Evolutionary conservation across 352 stramenopile genomes (phyloP).

Genomic region (Globisporangium paroecandrum): DNA sequence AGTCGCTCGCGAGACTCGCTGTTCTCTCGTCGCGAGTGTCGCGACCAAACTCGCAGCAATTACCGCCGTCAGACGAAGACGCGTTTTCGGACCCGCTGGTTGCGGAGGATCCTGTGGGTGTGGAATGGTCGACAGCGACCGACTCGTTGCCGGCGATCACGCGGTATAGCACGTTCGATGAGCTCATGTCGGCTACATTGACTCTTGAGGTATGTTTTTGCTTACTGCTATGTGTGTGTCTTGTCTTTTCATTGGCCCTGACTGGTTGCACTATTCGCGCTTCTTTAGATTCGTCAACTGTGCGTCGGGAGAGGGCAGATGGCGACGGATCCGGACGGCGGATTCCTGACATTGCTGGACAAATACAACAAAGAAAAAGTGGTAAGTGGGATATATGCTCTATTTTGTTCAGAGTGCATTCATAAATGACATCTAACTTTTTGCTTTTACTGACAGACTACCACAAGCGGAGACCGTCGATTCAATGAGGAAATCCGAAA

Average conservation of each 20-base stretch:
- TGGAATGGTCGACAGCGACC: conserved; percentile 60
- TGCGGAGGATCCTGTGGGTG: conserved; percentile 72
- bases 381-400: conserved; percentile 20
- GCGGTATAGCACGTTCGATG: conserved; percentile 87
- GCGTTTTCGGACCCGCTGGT: conserved; percentile 44
- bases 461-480: conserved; percentile 38
- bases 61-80: conserved; percentile 49
- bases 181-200: conserved; percentile 86
- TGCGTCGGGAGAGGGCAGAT: conserved; percentile 81
- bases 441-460: conserved; percentile 19
- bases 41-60: conserved; percentile 55
- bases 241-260: not conserved
- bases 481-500: conserved; percentile 85
- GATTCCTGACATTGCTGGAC: conserved; percentile 77
- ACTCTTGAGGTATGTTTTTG: conserved; percentile 65
- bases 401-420: not conserved
- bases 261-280: conserved; percentile 4
- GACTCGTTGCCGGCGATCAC: conserved; percentile 82
- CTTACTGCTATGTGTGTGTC: not conserved
- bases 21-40: conserved; percentile 82
- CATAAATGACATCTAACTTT: conserved; percentile 13
- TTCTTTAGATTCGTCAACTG: conserved; percentile 67
- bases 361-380: conserved; percentile 83
- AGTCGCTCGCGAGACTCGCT: conserved; percentile 75
- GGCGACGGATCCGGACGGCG: conserved; percentile 76